These are phyloP conservation scores for Talaromyces sp. DNA, from an alignment of 2,329 filamentous ascomycete genomes.

Conservation along the genomic window DNA sequence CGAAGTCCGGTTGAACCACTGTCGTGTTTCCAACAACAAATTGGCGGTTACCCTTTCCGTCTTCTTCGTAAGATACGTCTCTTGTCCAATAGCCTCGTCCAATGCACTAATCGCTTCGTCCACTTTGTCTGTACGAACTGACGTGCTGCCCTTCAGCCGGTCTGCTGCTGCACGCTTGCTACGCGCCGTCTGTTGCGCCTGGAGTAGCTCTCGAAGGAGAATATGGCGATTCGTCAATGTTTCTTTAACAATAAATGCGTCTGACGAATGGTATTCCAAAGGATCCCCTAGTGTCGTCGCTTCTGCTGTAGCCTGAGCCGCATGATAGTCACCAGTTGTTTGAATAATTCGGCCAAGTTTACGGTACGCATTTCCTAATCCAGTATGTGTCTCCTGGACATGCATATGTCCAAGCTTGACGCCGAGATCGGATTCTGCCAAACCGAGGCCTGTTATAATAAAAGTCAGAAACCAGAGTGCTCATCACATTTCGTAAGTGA, in stretches of 20 bases:
- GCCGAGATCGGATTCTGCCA: constrained; percentile 89
- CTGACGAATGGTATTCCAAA: constrained; percentile 88
- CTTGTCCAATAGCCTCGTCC: constrained; percentile 78
- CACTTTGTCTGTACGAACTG: constrained; percentile 88
- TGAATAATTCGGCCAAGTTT: constrained; percentile 94
- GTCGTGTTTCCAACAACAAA: constrained; percentile 78
- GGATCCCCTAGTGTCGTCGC: constrained; percentile 92
- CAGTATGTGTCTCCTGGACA: constrained; percentile 83
- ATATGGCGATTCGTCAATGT: constrained; percentile 97
- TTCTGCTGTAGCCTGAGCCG: constrained; percentile 92
- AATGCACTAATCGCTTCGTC: constrained; percentile 92
- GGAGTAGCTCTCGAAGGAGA: constrained; percentile 82
- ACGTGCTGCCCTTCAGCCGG: constrained; percentile 78
- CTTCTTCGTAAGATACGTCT: constrained; percentile 76
- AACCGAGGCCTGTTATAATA: constrained; percentile 64
- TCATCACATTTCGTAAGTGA: not conserved
- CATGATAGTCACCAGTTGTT: constrained; percentile 89
- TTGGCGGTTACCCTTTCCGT: constrained; percentile 85
- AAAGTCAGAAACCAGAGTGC: constrained; percentile 15
- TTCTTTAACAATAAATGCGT: constrained; percentile 97
- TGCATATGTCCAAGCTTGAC: constrained; percentile 83
- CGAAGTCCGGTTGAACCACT: constrained; percentile 83
- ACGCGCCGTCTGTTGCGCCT: constrained; percentile 80
- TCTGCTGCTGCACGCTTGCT: constrained; percentile 82
- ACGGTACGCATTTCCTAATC: constrained; percentile 82